Conservation (phyloP, 2,329 filamentous ascomycete genomes). For the Ceratocystiopsis minuta region DNA sequence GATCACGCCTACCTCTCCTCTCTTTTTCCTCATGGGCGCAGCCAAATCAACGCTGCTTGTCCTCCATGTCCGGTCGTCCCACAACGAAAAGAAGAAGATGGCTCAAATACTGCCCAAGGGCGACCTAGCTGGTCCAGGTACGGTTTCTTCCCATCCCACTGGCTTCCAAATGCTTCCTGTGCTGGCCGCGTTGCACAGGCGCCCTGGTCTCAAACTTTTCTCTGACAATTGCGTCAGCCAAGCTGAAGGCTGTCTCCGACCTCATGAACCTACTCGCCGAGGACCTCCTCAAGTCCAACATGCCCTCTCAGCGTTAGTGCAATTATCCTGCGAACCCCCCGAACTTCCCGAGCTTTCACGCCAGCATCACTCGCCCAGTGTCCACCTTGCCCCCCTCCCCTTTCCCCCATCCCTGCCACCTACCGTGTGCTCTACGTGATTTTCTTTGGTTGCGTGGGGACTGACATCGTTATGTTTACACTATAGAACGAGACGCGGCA, state of each 20-base stretch:
- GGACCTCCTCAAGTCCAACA: slow-evolving; percentile 41
- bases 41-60: slow-evolving; percentile 8
- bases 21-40: slow-evolving; percentile 7
- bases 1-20: too few relatives aligned
- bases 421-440: neutral
- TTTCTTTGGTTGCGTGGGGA: neutral
- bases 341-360: too few relatives aligned
- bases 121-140: slow-evolving; percentile 24
- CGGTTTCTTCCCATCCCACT: slow-evolving; percentile 13
- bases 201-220: too few relatives aligned
- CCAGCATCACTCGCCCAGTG: too few relatives aligned
- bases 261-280: slow-evolving; percentile 43
- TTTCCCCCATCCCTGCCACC: too few relatives aligned
- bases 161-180: too few relatives aligned
- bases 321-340: neutral
- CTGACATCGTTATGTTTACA: neutral
- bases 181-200: neutral
- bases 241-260: slow-evolving; percentile 48
- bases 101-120: slow-evolving; percentile 11
- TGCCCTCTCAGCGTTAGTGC: slow-evolving; percentile 41
- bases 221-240: slow-evolving; percentile 27
- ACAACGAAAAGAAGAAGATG: slow-evolving; percentile 7
- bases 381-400: neutral
- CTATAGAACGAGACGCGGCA: slow-evolving; percentile 43
- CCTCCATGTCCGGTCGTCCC: slow-evolving; percentile 4